phyloP scores from a whole-genome alignment of 805 yeast species.

The Candida andamanensis region DNA sequence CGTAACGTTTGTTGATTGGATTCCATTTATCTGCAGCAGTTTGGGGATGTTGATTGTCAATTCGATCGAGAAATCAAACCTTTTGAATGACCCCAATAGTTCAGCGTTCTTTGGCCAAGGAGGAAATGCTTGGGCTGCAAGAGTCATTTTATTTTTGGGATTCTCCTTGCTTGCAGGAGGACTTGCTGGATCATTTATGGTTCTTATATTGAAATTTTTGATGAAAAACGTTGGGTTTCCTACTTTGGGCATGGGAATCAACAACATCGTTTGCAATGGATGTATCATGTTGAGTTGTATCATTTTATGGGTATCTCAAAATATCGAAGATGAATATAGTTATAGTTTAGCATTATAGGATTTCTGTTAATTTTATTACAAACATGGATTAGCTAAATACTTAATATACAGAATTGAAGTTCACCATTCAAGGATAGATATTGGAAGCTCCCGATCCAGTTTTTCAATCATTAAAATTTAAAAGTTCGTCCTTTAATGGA shows the following conservation, averaged over 20 bases:
- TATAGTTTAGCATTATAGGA: conserved; percentile 74
- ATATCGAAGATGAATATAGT: conserved; percentile 92
- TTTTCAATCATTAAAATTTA: no score
- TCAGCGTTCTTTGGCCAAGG: conserved; percentile 36
- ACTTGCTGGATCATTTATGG: conserved; percentile 85
- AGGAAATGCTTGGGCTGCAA: conserved; percentile 85
- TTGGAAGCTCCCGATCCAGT: no score
- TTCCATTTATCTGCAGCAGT: conserved; percentile 84
- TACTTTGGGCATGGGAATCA: conserved; percentile 89
- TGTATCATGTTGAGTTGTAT: conserved; percentile 86
- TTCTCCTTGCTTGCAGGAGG: conserved; percentile 93
- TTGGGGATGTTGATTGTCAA: conserved; percentile 84
- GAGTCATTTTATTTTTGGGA: conserved; percentile 85
- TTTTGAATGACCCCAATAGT: conserved; percentile 37
- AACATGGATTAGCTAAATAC: not conserved
- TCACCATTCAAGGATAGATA: no score
- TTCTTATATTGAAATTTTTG: conserved; percentile 77
- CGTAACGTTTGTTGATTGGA: conserved; percentile 91
- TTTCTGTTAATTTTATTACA: no score
- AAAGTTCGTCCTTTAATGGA: conserved; percentile 29
- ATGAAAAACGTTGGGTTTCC: conserved; percentile 78
- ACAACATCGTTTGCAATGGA: conserved; percentile 76
- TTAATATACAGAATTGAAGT: not conserved
- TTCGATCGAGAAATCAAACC: conserved; percentile 62
- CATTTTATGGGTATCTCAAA: conserved; percentile 88